Base-by-base conservation (phyloP, 345 rosid genomes). In the Syzygium aqueum region DNA sequence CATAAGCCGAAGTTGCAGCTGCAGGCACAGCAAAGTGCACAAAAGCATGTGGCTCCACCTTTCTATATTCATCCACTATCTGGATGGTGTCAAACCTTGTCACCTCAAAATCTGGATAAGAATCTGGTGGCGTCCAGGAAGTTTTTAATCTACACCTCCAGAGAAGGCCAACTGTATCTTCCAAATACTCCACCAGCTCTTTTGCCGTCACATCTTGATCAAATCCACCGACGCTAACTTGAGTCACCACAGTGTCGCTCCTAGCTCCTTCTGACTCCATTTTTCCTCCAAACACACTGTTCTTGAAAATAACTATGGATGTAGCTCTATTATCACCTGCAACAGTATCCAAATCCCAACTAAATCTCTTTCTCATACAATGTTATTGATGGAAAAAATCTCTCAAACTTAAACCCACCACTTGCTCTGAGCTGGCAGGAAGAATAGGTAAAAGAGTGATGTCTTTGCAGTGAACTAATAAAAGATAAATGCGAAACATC, bases 71-170 rank as follows among this genome's bases (percentile, higher is more conserved):
- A 84, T 92, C 92, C 30, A 86, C 67, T 87, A 52, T 88, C 83
- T 4, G 86, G 77, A 92, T 90, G 53, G 33, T 63, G 37, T 91
- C 83, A 51, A 89, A 67, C 0, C 12, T 86, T 0, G 77, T 21
- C 86, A 92, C 90, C 85, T 89, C 91, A 85, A 93, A 96, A 61
- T 94, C 88, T 6, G 98, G 99, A 89, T 92, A 94, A 30, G 98
- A 94, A 22, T 96, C 97, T 5, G 92, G 96, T 78, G 98, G 99
- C 49, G 98, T 97, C 94, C 96, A 95, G 77, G 99, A 97, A 40
- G 94, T 94, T 92, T 96, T 97, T 91, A 96, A 85, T 87, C 98
- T 91, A 89, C 98, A 97, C 82, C 97, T 91, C 95, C 95, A 96
- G 84, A 96, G 91, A 61, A 89, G 87, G 83, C 98, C 98, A 61